A percentile compares a stretch with the other conserved stretches of the same genome.
These are phyloP conservation scores for Tuber borchii DNA, from an alignment of 495 filamentous ascomycete species.

Conservation along the genomic window DNA sequence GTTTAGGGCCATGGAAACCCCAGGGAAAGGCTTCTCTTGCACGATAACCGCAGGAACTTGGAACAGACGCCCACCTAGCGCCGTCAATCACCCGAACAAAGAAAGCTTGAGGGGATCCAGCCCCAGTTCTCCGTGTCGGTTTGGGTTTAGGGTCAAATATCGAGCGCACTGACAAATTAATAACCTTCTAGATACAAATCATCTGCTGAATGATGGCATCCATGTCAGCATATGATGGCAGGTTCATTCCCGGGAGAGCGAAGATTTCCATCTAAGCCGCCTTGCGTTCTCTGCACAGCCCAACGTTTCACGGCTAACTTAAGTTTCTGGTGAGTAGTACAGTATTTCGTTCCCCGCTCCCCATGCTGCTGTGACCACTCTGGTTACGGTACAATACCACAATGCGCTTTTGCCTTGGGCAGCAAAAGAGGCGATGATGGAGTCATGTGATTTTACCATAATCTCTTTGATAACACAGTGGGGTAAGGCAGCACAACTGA, in stretches of 20 bases:
- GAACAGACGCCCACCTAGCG: neutral
- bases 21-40: neutral
- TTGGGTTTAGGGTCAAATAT: neutral
- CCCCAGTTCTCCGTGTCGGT: neutral
- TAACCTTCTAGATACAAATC: neutral
- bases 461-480: neutral
- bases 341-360: neutral
- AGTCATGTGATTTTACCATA: neutral
- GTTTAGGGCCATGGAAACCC: neutral
- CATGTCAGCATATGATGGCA: neutral
- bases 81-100: neutral
- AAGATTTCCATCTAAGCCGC: neutral
- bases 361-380: too few relatives aligned
- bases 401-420: too few relatives aligned
- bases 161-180: neutral
- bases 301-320: constrained; percentile 19
- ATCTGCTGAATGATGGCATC: neutral
- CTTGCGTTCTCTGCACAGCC: constrained; percentile 7
- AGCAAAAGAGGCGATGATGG: neutral
- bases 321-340: neutral
- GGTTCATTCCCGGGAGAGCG: neutral
- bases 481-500: neutral
- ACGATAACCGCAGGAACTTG: neutral
- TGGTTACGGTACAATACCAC: too few relatives aligned
- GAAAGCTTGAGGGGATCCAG: neutral